These are phyloP conservation scores for Neckera pumila DNA, from an alignment of 225 moss, liverwort and hornwort genomes.

Conservation along the genomic window DNA sequence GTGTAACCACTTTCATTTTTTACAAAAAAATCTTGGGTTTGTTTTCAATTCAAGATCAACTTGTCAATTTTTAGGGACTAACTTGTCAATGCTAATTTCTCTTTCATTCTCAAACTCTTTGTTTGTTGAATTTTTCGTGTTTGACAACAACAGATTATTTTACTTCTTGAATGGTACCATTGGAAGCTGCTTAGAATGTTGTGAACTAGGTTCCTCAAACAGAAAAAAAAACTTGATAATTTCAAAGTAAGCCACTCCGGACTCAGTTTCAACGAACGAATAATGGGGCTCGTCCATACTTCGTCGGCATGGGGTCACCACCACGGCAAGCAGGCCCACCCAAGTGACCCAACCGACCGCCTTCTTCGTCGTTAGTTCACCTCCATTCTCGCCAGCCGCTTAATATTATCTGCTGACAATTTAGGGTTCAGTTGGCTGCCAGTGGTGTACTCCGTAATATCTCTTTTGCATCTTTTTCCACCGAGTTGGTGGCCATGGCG, in stretches of 20 bases:
- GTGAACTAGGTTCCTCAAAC: not conserved
- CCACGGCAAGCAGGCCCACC: not conserved
- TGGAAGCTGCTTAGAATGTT: not conserved
- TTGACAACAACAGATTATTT: not conserved
- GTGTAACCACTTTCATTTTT: no score
- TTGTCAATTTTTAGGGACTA: rapidly evolving
- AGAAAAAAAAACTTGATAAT: not conserved
- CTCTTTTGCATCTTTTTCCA: not conserved
- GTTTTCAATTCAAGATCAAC: not conserved
- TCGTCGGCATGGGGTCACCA: not conserved
- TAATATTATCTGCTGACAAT: not conserved
- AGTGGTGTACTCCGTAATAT: not conserved
- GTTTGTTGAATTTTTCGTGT: not conserved
- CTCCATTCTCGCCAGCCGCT: no score
- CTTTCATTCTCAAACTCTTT: not conserved
- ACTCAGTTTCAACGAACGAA: not conserved
- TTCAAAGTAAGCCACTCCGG: not conserved
- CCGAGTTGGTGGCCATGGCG: not conserved
- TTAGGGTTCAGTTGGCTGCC: not conserved
- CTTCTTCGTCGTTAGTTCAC: not conserved
- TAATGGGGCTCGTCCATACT: not conserved
- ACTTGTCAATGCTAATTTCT: not conserved
- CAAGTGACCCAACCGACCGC: no score
- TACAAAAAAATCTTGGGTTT: not conserved
- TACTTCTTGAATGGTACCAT: not conserved